phyloP scores from a whole-genome alignment of 441 rosid species.

The Pelargonium cotyledonis region DNA sequence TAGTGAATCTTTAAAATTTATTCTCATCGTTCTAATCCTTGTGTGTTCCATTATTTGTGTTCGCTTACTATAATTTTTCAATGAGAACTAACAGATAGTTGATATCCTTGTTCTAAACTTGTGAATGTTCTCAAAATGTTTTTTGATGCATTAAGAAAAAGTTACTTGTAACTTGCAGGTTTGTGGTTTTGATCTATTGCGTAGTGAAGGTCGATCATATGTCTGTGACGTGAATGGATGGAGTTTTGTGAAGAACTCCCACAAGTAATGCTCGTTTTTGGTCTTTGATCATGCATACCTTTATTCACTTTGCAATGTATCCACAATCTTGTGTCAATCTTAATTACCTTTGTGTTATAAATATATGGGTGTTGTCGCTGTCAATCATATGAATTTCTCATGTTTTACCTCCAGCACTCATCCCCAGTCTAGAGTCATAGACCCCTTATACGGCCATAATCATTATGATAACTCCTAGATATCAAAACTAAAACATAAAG shows the following conservation, averaged over 20 bases:
- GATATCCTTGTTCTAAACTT: neutral
- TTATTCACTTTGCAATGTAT: neutral
- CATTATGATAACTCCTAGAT: too few relatives aligned
- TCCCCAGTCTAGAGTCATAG: neutral
- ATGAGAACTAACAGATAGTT: neutral
- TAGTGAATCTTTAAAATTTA: neutral
- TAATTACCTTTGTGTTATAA: neutral
- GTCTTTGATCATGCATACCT: neutral
- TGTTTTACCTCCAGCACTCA: neutral
- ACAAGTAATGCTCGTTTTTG: conserved; percentile 56
- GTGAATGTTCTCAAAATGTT: neutral
- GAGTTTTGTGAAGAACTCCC: conserved; percentile 99
- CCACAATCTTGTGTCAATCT: neutral
- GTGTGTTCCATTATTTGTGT: neutral
- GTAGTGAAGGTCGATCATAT: conserved; percentile 94
- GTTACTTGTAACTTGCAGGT: conserved; percentile 48
- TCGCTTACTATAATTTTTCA: neutral
- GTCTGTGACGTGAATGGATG: conserved; percentile 99
- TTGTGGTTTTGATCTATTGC: conserved; percentile 97
- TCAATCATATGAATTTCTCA: neutral
- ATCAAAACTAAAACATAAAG: neutral
- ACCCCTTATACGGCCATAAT: neutral
- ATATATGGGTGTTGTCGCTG: neutral
- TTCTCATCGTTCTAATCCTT: neutral
- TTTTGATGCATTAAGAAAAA: neutral